Evolutionary conservation across 1,284 basidiomycete genomes (phyloP).

Genomic region (Hymenochaete sp.): DNA sequence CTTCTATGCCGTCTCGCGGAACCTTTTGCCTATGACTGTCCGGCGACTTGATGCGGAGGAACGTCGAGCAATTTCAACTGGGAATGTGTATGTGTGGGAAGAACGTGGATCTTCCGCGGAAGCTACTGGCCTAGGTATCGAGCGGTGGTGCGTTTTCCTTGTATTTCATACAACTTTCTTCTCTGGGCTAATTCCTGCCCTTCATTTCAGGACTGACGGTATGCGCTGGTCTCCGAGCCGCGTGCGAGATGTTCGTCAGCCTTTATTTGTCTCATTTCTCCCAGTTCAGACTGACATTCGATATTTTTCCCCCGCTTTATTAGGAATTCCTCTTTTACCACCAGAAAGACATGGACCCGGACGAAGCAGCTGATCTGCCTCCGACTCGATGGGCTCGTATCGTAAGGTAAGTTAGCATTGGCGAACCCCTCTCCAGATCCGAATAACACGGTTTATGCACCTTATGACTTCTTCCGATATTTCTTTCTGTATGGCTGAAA

Average conservation of each 20-base stretch:
- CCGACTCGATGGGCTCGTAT: constrained; percentile 68
- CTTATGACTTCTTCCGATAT: not conserved
- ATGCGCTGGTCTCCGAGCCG: constrained; percentile 77
- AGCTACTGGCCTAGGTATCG: constrained; percentile 71
- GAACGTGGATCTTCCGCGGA: constrained; percentile 71
- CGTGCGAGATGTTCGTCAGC: constrained; percentile 58
- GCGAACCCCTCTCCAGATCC: too few relatives aligned
- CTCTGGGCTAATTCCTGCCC: constrained; percentile 8
- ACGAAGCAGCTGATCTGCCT: constrained; percentile 53
- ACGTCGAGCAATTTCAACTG: constrained; percentile 48
- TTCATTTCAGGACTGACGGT: constrained; percentile 58
- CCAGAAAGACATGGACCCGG: constrained; percentile 62
- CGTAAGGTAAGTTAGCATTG: constrained; percentile 53
- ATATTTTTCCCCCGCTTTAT: constrained; percentile 15
- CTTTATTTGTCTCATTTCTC: not conserved
- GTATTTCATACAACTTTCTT: constrained; percentile 3
- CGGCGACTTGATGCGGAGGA: constrained; percentile 72
- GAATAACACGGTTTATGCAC: too few relatives aligned
- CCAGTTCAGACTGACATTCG: constrained; percentile 5
- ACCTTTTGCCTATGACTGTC: constrained; percentile 62
- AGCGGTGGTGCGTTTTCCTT: constrained; percentile 49
- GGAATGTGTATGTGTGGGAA: constrained; percentile 81
- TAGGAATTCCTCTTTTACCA: constrained; percentile 79
- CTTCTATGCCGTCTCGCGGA: constrained; percentile 64
- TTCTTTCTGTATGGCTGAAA: not conserved